Conservation (phyloP, 768 basidiomycete species). For the Suillus paluster region DNA sequence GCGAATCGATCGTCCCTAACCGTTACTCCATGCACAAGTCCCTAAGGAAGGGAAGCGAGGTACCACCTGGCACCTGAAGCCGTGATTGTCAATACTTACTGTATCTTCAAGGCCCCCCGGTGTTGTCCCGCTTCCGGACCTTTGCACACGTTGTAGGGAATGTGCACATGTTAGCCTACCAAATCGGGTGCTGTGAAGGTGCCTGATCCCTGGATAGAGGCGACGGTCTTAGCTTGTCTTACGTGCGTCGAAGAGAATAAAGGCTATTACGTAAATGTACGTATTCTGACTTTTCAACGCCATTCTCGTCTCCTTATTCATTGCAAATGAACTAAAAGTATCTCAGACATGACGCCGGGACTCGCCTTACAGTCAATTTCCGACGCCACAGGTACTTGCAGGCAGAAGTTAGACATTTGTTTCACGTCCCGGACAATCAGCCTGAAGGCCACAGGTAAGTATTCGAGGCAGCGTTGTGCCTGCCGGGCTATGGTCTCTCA, state of each 20-base stretch:
- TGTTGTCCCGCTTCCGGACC: background rate
- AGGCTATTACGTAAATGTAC: constrained; percentile 1
- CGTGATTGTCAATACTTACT: background rate
- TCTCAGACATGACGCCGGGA: background rate
- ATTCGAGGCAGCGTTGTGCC: background rate
- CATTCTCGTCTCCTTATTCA: background rate
- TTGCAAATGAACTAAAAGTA: background rate
- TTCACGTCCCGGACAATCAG: background rate
- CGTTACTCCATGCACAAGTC: constrained; percentile 1
- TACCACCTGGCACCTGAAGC: background rate
- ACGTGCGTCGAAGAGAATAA: background rate
- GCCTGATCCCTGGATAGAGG: background rate
- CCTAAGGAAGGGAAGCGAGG: background rate
- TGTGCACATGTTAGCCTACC: background rate
- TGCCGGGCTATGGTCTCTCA: background rate
- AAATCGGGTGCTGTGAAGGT: background rate
- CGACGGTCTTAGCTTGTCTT: constrained; percentile 1
- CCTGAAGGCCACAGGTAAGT: background rate
- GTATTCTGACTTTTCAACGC: background rate
- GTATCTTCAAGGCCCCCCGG: background rate
- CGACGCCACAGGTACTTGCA: constrained; percentile 2
- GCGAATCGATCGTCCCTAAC: background rate
- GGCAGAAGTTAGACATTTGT: background rate
- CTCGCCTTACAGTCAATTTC: background rate
- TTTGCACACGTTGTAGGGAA: background rate